These are phyloP conservation scores for Tothia fuscella DNA, from an alignment of 2,329 filamentous ascomycete genomes.

Conservation along the genomic window DNA sequence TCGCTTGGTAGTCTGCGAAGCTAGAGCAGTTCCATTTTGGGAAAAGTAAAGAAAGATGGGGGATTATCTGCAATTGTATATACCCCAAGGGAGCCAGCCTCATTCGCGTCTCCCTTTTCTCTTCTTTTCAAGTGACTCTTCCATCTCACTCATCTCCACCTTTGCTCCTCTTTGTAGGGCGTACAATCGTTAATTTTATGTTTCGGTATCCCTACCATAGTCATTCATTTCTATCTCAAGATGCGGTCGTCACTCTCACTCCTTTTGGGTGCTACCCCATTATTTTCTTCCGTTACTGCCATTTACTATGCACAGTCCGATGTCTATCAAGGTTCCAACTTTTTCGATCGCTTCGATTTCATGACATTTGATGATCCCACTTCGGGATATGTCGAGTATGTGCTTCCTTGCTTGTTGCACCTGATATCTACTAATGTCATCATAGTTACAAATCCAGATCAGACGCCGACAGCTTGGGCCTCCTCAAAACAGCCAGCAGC, in stretches of 20 bases:
- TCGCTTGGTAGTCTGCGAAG: no score
- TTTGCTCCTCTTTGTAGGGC: no score
- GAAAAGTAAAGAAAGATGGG: no score
- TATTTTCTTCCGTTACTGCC: conserved; percentile 4
- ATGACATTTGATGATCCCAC: conserved; percentile 11
- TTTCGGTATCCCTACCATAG: neutral
- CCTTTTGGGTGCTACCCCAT: conserved; percentile 2
- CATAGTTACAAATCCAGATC: neutral
- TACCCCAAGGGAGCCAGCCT: no score
- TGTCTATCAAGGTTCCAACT: conserved; percentile 6
- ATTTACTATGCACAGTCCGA: conserved; percentile 7
- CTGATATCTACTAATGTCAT: neutral
- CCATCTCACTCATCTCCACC: no score
- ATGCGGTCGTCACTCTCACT: conserved; percentile 7
- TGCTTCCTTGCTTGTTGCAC: conserved; percentile 1
- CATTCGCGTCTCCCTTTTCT: no score
- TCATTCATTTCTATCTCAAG: conserved; percentile 5
- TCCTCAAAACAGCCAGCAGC: conserved; percentile 1
- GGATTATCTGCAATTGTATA: no score
- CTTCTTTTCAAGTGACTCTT: no score
- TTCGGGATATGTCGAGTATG: conserved; percentile 11
- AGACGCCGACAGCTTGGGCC: neutral
- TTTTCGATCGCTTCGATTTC: conserved; percentile 12
- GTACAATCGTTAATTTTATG: conserved; percentile 2
- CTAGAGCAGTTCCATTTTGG: no score